phyloP scores from a whole-genome alignment of 768 basidiomycete genomes.

The Lyophyllum decastes region DNA sequence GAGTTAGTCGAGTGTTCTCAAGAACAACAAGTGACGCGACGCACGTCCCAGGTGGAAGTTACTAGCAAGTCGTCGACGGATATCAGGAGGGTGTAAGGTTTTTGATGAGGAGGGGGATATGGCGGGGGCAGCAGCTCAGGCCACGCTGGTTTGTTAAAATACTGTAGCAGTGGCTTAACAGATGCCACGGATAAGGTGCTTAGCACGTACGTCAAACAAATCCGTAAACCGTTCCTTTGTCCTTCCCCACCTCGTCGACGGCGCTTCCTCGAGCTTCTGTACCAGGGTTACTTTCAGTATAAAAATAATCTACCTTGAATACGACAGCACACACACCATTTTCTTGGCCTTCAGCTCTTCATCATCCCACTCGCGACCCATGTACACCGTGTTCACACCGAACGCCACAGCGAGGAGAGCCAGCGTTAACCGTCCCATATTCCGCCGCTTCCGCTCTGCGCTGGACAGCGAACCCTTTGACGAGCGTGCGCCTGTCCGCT shows the following conservation, averaged over 20 bases:
- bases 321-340: slow-evolving; percentile 44
- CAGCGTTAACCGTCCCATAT: slow-evolving; percentile 55
- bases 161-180: neutral
- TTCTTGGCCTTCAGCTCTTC: slow-evolving; percentile 68
- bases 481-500: slow-evolving; percentile 75
- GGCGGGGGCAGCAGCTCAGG: slow-evolving; percentile 89
- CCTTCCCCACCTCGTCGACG: slow-evolving; percentile 63
- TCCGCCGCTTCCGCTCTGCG: slow-evolving; percentile 69
- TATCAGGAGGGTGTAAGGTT: slow-evolving; percentile 89
- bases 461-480: slow-evolving; percentile 78
- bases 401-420: slow-evolving; percentile 57
- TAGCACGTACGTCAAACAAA: slow-evolving; percentile 65
- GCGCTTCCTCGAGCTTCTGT: slow-evolving; percentile 60
- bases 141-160: slow-evolving; percentile 92
- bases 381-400: slow-evolving; percentile 56
- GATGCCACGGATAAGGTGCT: neutral
- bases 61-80: slow-evolving; percentile 92
- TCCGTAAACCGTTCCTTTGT: slow-evolving; percentile 62
- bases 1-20: neutral
- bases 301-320: neutral
- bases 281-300: neutral
- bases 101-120: slow-evolving; percentile 77
- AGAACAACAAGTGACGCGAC: slow-evolving; percentile 32
- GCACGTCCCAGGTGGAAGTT: slow-evolving; percentile 93
- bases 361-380: slow-evolving; percentile 80